Evolutionary conservation across 2,329 filamentous ascomycete genomes (phyloP).

Genomic region (Fusarium sp.): DNA sequence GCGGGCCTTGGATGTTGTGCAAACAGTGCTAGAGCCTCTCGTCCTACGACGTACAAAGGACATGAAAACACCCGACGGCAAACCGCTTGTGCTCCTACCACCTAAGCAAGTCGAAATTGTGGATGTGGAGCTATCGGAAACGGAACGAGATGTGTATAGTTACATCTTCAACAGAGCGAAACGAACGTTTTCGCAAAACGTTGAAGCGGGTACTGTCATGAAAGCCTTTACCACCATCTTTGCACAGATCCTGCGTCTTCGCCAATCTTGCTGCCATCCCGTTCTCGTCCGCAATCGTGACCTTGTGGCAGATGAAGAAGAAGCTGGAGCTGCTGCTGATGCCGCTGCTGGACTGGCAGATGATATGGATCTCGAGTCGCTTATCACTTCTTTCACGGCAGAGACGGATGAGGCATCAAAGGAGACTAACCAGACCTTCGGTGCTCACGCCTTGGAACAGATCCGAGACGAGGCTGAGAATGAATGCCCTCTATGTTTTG

Average conservation of each 20-base stretch:
- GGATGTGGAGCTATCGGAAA: slow-evolving; percentile 82
- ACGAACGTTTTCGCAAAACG: slow-evolving; percentile 82
- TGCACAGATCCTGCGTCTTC: slow-evolving; percentile 90
- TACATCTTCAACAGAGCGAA: slow-evolving; percentile 87
- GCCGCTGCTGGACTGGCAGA: slow-evolving; percentile 84
- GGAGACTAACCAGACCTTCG: slow-evolving; percentile 70
- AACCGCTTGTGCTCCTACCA: slow-evolving; percentile 80
- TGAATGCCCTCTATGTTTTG: slow-evolving; percentile 93
- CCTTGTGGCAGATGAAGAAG: slow-evolving; percentile 87
- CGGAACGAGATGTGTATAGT: slow-evolving; percentile 91
- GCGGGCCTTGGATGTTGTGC: slow-evolving; percentile 92
- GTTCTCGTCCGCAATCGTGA: slow-evolving; percentile 86
- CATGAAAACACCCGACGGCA: slow-evolving; percentile 92
- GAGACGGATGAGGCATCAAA: slow-evolving; percentile 70
- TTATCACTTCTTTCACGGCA: slow-evolving; percentile 85
- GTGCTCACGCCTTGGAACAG: slow-evolving; percentile 86
- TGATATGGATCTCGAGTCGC: slow-evolving; percentile 91
- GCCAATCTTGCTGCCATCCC: slow-evolving; percentile 95
- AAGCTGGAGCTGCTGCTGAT: slow-evolving; percentile 78
- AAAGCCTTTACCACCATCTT: slow-evolving; percentile 98
- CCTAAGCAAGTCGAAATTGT: slow-evolving; percentile 85
- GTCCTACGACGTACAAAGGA: slow-evolving; percentile 95
- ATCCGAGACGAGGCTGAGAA: slow-evolving; percentile 89
- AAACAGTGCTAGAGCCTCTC: slow-evolving; percentile 95
- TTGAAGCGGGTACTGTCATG: slow-evolving; percentile 91